These are phyloP conservation scores for Lolium perenne DNA, from an alignment of 176 grass and related monocot species.

Conservation along the genomic window DNA sequence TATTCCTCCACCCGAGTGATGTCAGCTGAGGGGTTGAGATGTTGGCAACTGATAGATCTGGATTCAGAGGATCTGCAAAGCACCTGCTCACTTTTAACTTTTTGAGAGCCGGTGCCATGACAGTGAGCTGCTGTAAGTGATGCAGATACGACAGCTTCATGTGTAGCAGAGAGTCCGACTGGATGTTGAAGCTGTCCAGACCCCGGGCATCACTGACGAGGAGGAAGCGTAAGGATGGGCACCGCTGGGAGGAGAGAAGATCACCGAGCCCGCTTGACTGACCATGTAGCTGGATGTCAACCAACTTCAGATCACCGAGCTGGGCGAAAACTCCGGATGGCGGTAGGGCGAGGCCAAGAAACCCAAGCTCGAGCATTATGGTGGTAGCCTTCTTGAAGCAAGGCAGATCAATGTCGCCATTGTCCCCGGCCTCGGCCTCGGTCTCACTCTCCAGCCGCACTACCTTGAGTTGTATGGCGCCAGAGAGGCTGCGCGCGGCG, in stretches of 20 bases:
- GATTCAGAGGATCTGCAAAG: background rate
- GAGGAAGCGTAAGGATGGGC: background rate
- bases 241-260: background rate
- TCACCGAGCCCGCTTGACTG: background rate
- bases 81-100: background rate
- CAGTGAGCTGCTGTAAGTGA: background rate
- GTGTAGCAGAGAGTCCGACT: background rate
- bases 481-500: background rate
- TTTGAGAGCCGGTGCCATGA: background rate
- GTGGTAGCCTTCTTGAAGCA: background rate
- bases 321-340: background rate
- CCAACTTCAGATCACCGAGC: background rate
- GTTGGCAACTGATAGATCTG: background rate
- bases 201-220: background rate
- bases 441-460: background rate
- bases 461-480: background rate
- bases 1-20: background rate
- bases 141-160: background rate
- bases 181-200: background rate
- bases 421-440: background rate
- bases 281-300: background rate
- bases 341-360: background rate
- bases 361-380: background rate
- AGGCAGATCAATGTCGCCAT: background rate
- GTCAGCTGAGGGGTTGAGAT: background rate